These are phyloP conservation scores for Penicillium sp. DNA, from an alignment of 2,329 filamentous ascomycete species.

Conservation along the genomic window DNA sequence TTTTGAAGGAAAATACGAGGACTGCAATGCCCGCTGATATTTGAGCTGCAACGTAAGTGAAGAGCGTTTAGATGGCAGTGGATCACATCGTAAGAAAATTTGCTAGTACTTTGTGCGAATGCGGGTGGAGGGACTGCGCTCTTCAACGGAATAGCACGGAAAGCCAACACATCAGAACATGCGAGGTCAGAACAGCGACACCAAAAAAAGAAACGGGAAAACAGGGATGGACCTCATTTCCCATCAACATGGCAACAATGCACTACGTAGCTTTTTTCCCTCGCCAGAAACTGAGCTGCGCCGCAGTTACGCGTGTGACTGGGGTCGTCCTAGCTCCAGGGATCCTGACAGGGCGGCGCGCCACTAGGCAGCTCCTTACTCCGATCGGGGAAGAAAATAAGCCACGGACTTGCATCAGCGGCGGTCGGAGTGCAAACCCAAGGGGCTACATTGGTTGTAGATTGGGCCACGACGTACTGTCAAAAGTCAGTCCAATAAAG, in stretches of 20 bases:
- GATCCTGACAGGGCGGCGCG: background rate
- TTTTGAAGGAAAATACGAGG: too few species aligned
- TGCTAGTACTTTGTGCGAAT: too few species aligned
- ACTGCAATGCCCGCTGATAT: too few species aligned
- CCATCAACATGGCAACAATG: background rate
- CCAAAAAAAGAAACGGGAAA: background rate
- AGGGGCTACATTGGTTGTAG: constrained; percentile 8
- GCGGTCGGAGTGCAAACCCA: constrained; percentile 9
- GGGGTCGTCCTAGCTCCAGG: background rate
- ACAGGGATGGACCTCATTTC: background rate
- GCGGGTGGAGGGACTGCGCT: too few species aligned
- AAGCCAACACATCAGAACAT: background rate
- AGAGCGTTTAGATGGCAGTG: too few species aligned
- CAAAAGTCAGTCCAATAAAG: constrained; percentile 11
- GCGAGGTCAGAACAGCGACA: background rate
- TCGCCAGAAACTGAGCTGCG: background rate
- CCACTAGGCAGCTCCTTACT: constrained; percentile 15
- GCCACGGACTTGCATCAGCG: constrained; percentile 20
- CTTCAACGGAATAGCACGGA: background rate
- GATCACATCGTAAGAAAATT: too few species aligned
- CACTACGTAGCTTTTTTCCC: background rate
- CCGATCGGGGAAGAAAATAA: constrained; percentile 8
- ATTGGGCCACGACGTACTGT: constrained; percentile 3
- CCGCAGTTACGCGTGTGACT: background rate
- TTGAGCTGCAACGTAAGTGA: too few species aligned